Evolutionary conservation across 305 asterid species (phyloP).

Genomic region (Stenogyne calaminthoides): DNA sequence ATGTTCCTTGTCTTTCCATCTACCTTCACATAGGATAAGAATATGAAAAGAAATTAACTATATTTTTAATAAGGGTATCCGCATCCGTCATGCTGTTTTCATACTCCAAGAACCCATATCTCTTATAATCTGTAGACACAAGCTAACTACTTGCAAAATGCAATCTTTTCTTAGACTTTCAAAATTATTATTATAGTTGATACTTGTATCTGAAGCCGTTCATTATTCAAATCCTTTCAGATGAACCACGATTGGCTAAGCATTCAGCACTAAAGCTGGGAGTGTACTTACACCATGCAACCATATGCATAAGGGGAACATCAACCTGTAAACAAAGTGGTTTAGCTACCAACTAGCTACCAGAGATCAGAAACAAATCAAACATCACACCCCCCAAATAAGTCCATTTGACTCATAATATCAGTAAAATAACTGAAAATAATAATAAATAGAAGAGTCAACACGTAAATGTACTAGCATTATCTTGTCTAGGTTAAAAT

Average conservation of each 20-base stretch:
- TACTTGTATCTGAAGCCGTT: conserved; percentile 1
- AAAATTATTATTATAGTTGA: neutral
- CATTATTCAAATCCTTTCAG: neutral
- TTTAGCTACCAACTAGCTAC: too few relatives aligned
- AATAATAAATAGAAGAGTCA: neutral
- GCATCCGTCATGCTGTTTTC: conserved; percentile 9
- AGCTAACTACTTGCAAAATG: conserved; percentile 1
- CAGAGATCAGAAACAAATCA: conserved; percentile 16
- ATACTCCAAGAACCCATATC: conserved; percentile 23
- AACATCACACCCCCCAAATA: conserved; percentile 2
- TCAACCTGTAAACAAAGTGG: conserved; percentile 18
- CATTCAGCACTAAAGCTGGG: too few relatives aligned
- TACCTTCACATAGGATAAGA: neutral
- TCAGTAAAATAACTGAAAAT: neutral
- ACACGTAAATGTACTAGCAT: neutral
- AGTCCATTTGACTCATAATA: conserved; percentile 8
- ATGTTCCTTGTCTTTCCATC: neutral
- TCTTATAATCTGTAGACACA: conserved; percentile 4
- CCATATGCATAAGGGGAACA: too few relatives aligned
- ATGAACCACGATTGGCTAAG: too few relatives aligned
- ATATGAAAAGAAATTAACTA: neutral
- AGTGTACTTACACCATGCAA: too few relatives aligned
- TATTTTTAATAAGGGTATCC: neutral
- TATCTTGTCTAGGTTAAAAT: conserved; percentile 14
- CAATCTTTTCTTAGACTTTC: neutral